Base-by-base conservation (phyloP, 495 filamentous ascomycete genomes). In the Achaetomiella virescens region DNA sequence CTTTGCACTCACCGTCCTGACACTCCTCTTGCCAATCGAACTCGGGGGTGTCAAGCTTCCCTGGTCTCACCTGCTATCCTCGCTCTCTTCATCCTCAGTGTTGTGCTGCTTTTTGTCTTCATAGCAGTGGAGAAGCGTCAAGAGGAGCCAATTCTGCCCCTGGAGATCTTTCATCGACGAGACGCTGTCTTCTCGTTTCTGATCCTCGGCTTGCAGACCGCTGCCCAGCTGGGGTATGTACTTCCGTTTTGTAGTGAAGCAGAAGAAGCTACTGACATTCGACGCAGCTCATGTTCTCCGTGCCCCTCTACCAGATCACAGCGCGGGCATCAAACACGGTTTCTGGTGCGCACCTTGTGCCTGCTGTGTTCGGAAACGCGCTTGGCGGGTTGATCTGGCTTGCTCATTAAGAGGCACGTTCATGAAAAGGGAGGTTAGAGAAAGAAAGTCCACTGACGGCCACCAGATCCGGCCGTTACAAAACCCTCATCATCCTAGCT, bases 271-370 rank as follows among this genome's bases (percentile, higher is more conserved):
- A 27, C 24, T 54, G 48, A 33, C 11, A 11, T 8, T 21, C 12
- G n/a, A 15, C n/a, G n/a, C 44, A 77, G 75, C 61, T 82, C 52
- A 81, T 82, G 76, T 77, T 76, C 41, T 70, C 72, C n/a, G 78
- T 88, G 0, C 86, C 86, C 0, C 68, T 89, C 0, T 89, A 88
- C 64, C 82, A 86, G 57, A 77, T 86, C n/a, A 85, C 83, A 0
- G 59, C 71, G 4, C 63, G 72, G 0, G 75, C 75, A 6, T 82
- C 80, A 9, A 77, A 78, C 49, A 81, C 83, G 1, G 62, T 68
- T 0, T 78, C 84, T 0, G 86, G 85, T 1, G 73, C 74, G 0
- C 82, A 86, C 61, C 70, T 89, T 0, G 68, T 87, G 35, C 84
- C 84, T 0, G 80, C 84, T 12, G 83, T 88, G 1, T 62, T 81